Conservation (phyloP, 1,284 basidiomycete genomes). For the Bjerkandera adusta region DNA sequence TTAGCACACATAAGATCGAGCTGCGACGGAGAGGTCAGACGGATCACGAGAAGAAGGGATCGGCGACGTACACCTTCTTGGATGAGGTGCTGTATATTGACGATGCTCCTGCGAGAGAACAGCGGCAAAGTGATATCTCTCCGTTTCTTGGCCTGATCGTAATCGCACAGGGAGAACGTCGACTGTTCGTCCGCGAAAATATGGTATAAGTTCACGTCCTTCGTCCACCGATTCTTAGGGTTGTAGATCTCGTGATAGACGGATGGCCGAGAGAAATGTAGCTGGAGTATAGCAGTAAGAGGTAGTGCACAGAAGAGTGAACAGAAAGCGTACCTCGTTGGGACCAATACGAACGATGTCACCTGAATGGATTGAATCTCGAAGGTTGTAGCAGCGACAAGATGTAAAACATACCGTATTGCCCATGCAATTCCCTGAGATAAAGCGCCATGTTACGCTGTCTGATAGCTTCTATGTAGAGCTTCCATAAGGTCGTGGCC, state of each 20-base stretch:
- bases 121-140: slow-evolving; percentile 28
- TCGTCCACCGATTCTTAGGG: slow-evolving; percentile 25
- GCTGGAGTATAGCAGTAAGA: slow-evolving; percentile 17
- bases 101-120: slow-evolving; percentile 31
- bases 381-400: not conserved
- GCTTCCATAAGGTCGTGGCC: slow-evolving; percentile 19
- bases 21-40: not conserved
- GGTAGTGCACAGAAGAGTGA: not conserved
- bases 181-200: slow-evolving; percentile 24
- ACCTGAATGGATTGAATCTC: slow-evolving; percentile 12
- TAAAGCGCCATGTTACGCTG: slow-evolving; percentile 15
- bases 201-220: slow-evolving; percentile 28
- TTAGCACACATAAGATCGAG: slow-evolving; percentile 10
- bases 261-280: slow-evolving; percentile 31
- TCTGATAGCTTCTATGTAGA: slow-evolving; percentile 18
- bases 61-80: slow-evolving; percentile 24
- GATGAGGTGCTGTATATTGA: slow-evolving; percentile 28
- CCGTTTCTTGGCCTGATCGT: slow-evolving; percentile 25
- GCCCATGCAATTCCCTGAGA: slow-evolving; percentile 19
- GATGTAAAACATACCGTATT: slow-evolving; percentile 19
- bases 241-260: slow-evolving; percentile 32
- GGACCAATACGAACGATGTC: slow-evolving; percentile 22
- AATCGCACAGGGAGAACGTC: slow-evolving; percentile 25
- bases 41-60: slow-evolving; percentile 1
- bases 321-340: slow-evolving; percentile 17